A percentile compares a stretch with the other conserved stretches of the same genome.
phyloP scores from a whole-genome alignment of 2,329 filamentous ascomycete species.

The Sporothrix globosa region DNA sequence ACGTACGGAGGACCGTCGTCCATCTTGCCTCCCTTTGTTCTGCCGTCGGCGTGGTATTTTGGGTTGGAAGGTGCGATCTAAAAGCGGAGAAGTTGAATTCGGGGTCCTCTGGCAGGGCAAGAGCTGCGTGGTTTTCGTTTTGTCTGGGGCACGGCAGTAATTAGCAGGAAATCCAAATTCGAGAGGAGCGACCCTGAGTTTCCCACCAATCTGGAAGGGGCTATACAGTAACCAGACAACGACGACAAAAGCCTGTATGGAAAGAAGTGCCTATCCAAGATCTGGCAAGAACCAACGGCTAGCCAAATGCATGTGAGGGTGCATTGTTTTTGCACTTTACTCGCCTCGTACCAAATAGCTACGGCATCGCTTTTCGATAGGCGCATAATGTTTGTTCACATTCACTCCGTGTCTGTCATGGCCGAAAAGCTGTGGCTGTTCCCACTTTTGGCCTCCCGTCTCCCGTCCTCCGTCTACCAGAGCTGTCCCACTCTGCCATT shows the following conservation, averaged over 20 bases:
- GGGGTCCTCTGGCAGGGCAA: conserved; percentile 19
- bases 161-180: background rate
- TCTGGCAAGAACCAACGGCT: background rate
- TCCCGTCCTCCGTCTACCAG: background rate
- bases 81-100: conserved; percentile 29
- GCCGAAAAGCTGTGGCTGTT: background rate
- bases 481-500: background rate
- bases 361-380: background rate
- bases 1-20: background rate
- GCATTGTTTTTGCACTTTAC: background rate
- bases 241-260: background rate
- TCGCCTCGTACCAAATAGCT: background rate
- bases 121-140: conserved; percentile 8
- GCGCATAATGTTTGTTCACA: background rate
- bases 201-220: background rate
- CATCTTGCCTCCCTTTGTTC: conserved; percentile 8
- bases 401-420: background rate
- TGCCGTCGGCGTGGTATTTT: conserved; percentile 10
- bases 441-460: background rate
- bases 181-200: conserved; percentile 1
- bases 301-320: background rate
- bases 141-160: background rate
- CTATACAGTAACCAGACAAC: background rate
- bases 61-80: conserved; percentile 17
- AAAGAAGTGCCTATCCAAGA: background rate